phyloP scores from a whole-genome alignment of 106 monocot genomes.

The Narthecium ossifragum region DNA sequence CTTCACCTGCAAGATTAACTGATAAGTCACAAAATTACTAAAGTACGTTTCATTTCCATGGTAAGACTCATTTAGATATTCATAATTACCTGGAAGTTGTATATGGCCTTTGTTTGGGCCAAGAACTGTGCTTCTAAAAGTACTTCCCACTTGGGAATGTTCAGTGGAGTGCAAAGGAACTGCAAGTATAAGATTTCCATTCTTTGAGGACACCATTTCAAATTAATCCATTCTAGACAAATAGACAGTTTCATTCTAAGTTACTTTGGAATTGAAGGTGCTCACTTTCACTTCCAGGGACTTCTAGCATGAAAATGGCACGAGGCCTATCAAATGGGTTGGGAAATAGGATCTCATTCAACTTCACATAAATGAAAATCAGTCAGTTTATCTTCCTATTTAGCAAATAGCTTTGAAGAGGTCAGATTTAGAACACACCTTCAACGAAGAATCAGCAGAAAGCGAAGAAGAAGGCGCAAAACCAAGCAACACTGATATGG shows the following conservation, averaged over 20 bases:
- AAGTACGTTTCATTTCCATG: too few species aligned
- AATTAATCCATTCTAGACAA: not conserved
- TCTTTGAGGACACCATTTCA: not conserved
- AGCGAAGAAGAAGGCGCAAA: constrained; percentile 57
- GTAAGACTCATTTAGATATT: too few species aligned
- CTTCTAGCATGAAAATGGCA: constrained; percentile 69
- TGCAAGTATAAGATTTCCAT: constrained; percentile 6
- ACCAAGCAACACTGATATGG: constrained; percentile 79
- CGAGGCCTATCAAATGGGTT: constrained; percentile 75
- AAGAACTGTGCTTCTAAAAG: constrained; percentile 23
- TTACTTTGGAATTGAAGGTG: not conserved
- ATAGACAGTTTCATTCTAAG: not conserved
- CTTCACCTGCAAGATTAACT: constrained; percentile 46
- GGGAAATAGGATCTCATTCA: constrained; percentile 62
- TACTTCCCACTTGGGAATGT: constrained; percentile 5
- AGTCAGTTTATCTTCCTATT: too few species aligned
- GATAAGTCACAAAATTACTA: too few species aligned
- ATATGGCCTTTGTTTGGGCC: constrained; percentile 25
- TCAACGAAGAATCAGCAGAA: constrained; percentile 48
- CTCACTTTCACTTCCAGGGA: constrained; percentile 54
- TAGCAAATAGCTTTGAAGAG: too few species aligned
- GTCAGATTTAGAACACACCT: constrained; percentile 36
- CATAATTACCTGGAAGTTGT: constrained; percentile 53
- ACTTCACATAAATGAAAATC: constrained; percentile 33
- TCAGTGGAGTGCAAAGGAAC: constrained; percentile 13